Percentiles rank a stretch among this genome's conserved stretches.
Evolutionary conservation across 1,284 basidiomycete genomes (phyloP).

Genomic region (Ceratobasidium sp.): DNA sequence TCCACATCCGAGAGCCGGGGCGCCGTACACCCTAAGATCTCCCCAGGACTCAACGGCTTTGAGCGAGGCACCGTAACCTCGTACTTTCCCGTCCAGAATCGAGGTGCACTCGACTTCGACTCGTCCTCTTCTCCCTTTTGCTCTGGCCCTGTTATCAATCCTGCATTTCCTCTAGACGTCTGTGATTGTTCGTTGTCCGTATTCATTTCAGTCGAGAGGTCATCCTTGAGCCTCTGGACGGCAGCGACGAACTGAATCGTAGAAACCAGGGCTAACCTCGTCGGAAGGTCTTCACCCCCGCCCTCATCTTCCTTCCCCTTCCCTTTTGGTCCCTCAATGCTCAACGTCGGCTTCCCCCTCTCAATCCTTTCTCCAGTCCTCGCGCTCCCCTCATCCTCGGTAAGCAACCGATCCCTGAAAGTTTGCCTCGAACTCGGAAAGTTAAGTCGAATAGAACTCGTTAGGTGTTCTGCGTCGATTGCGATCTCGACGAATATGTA

Average conservation of each 20-base stretch:
- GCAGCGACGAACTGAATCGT: conserved; percentile 96
- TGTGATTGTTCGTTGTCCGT: conserved; percentile 7
- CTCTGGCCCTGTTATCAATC: neutral
- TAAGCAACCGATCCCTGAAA: conserved; percentile 70
- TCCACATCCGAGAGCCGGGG: conserved; percentile 79
- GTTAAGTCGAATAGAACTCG: conserved; percentile 87
- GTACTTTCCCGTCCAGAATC: conserved; percentile 65
- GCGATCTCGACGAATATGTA: conserved; percentile 99
- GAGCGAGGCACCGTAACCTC: conserved; percentile 87
- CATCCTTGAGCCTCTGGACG: conserved; percentile 84
- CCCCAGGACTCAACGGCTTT: conserved; percentile 94
- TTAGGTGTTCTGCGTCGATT: conserved; percentile 87
- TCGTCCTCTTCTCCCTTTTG: neutral
- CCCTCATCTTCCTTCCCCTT: conserved; percentile 16
- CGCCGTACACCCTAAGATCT: conserved; percentile 97
- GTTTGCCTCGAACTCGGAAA: conserved; percentile 79
- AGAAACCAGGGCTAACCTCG: conserved; percentile 87
- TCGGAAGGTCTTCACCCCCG: conserved; percentile 55
- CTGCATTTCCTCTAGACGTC: neutral
- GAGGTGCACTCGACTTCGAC: neutral
- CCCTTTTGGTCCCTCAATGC: conserved; percentile 38
- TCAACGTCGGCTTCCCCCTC: conserved; percentile 27
- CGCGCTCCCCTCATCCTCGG: conserved; percentile 62
- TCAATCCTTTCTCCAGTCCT: conserved; percentile 61
- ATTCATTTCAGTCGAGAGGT: conserved; percentile 63